Conservation (phyloP, 805 yeast species). For the Teunomyces barrocoloradensis region DNA sequence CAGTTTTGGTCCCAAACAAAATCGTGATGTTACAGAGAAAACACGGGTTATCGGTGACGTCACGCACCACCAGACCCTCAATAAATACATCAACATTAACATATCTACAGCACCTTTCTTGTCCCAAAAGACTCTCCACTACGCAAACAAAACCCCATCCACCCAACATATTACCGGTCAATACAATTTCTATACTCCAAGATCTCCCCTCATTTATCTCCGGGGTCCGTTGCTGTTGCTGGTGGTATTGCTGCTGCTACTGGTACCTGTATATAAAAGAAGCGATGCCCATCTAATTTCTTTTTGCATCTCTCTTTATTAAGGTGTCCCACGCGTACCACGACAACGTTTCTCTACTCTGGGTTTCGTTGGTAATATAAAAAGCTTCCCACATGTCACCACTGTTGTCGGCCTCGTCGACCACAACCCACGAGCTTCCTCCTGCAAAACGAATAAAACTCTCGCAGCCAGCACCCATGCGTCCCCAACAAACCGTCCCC, state of each 20-base stretch:
- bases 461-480: conserved; percentile 8
- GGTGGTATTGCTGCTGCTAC: no score
- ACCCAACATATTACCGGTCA: no score
- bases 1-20: not conserved
- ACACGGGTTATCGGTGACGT: not conserved
- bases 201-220: not conserved
- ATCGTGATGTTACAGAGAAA: not conserved
- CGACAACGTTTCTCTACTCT: not conserved
- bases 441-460: conserved; percentile 8
- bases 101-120: no score
- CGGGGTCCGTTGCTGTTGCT: not conserved
- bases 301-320: not conserved
- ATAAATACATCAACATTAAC: no score
- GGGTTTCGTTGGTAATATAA: no score
- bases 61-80: not conserved
- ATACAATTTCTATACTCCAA: no score
- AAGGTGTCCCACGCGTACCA: not conserved
- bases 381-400: no score
- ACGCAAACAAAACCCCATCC: no score
- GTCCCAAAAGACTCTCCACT: no score
- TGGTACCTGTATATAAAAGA: not conserved
- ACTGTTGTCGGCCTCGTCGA: not conserved
- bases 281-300: not conserved
- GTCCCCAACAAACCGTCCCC: not conserved
- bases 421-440: not conserved